These are phyloP conservation scores for Saturnispora serradocipensis DNA, from an alignment of 805 yeast species.

Conservation along the genomic window DNA sequence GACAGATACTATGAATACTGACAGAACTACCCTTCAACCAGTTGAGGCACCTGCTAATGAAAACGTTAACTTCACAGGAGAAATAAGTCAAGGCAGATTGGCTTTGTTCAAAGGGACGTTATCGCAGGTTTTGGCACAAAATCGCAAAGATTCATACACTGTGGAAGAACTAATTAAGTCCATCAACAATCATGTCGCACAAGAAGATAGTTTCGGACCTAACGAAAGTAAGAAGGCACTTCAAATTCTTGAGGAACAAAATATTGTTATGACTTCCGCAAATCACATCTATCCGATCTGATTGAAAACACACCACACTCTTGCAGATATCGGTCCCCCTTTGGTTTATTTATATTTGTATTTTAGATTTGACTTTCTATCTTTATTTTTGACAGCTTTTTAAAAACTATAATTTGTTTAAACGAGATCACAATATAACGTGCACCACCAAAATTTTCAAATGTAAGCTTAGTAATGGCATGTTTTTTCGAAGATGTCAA, in stretches of 20 bases:
- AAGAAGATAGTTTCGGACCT: slow-evolving; percentile 38
- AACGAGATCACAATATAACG: not conserved
- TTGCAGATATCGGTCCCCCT: not conserved
- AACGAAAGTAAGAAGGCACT: slow-evolving; percentile 39
- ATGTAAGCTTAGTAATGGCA: not conserved
- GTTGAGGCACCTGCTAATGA: slow-evolving; percentile 11
- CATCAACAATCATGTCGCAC: slow-evolving; percentile 25
- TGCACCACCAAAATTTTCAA: not conserved
- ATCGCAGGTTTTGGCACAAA: slow-evolving; percentile 33
- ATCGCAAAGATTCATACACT: slow-evolving; percentile 31
- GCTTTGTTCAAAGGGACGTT: slow-evolving; percentile 37
- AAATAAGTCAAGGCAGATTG: slow-evolving; percentile 42
- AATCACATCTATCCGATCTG: slow-evolving; percentile 39
- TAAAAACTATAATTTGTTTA: not conserved
- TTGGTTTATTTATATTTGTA: not conserved
- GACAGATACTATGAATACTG: slow-evolving; percentile 2
- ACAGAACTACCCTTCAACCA: slow-evolving; percentile 15
- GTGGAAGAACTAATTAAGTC: slow-evolving; percentile 17
- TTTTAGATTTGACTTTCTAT: slow-evolving; percentile 1
- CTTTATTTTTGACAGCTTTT: not conserved
- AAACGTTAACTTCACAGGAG: slow-evolving; percentile 21
- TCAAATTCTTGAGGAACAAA: slow-evolving; percentile 33
- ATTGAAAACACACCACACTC: not conserved
- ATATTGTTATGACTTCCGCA: slow-evolving; percentile 40
- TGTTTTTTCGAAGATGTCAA: not conserved